Evolutionary conservation across 495 filamentous ascomycete genomes (phyloP), one percentile per base, ranked within the genome.

Genomic region (Talaromyces thailandensis): DNA sequence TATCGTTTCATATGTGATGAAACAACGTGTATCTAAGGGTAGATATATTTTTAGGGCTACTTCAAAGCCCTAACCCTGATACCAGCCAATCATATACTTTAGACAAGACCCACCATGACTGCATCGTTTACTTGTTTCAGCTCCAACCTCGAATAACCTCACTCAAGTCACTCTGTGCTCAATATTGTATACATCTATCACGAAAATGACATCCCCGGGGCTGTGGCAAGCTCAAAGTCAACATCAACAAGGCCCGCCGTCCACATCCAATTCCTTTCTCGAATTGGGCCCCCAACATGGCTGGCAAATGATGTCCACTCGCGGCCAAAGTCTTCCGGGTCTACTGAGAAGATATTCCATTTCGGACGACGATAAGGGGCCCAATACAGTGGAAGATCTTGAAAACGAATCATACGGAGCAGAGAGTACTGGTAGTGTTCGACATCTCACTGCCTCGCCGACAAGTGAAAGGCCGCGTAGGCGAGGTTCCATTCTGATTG

Each of bases 271-370:
- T 12, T 50, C 59, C 5, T 61, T 61, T 16, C 43, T 61, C 7
- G 59, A 61, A 32, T 29, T 61, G 14, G 25, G 23, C 9, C 59
- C 59, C 3, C 40, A 61, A 21, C 14, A 61, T 6, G 59, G 59
- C 59, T 61, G 59, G 59, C 73, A 76, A 50, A 71, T 77, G 35
- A 62, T 76, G 2, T 73, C 75, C 11, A 75, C 75, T 0, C 66
- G 75, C 16, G 75, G 75, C 1, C 75, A 77, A 51, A 70, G 71
- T 51, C 62, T 76, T 2, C 53, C 70, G 35, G 67, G 68, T 12
- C 66, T 73, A 26, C 62, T 73, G 8, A 64, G 66, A 4, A 63
- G 66, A 35, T 65, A 71, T 28, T 70, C 68, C 6, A 53, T 68
- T 4, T 63, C 71, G 9, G 68, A 55, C n/a, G 51, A 70, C 14